Conservation (phyloP, 768 basidiomycete genomes). For the Leccinum disarticulatum region DNA sequence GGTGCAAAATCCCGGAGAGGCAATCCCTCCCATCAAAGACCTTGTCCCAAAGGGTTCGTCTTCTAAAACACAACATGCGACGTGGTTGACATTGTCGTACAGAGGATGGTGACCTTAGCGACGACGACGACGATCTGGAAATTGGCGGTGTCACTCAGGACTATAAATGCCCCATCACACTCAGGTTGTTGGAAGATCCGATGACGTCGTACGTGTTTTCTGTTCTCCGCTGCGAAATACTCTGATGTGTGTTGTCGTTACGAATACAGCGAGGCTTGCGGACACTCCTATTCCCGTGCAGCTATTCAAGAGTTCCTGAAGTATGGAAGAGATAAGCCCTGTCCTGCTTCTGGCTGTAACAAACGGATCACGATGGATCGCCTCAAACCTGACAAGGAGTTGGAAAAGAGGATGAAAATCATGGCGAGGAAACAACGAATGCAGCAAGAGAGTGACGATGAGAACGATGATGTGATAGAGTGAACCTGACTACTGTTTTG, state of each 20-base stretch:
- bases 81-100: neutral
- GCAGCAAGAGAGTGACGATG: slow-evolving; percentile 35
- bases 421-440: slow-evolving; percentile 51
- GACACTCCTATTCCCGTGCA: slow-evolving; percentile 77
- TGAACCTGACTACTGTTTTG: slow-evolving; percentile 16
- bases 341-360: slow-evolving; percentile 75
- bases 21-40: slow-evolving; percentile 77
- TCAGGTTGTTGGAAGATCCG: slow-evolving; percentile 66
- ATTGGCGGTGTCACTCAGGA: slow-evolving; percentile 83
- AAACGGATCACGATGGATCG: slow-evolving; percentile 51
- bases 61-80: too few relatives aligned
- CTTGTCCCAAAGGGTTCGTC: slow-evolving; percentile 65
- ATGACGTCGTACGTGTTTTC: slow-evolving; percentile 70
- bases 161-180: slow-evolving; percentile 81
- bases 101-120: slow-evolving; percentile 83
- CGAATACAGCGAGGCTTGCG: slow-evolving; percentile 57
- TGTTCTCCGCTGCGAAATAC: neutral
- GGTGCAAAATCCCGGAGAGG: slow-evolving; percentile 56
- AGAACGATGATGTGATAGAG: slow-evolving; percentile 61
- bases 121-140: slow-evolving; percentile 86
- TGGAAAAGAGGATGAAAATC: slow-evolving; percentile 63
- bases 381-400: slow-evolving; percentile 52
- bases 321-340: slow-evolving; percentile 40
- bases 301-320: slow-evolving; percentile 68
- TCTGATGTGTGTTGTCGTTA: slow-evolving; percentile 2